Evolutionary conservation across 495 filamentous ascomycete genomes (phyloP), one percentile per base, ranked within the genome.

Genomic region (Staphylotrichum tortipilum): DNA sequence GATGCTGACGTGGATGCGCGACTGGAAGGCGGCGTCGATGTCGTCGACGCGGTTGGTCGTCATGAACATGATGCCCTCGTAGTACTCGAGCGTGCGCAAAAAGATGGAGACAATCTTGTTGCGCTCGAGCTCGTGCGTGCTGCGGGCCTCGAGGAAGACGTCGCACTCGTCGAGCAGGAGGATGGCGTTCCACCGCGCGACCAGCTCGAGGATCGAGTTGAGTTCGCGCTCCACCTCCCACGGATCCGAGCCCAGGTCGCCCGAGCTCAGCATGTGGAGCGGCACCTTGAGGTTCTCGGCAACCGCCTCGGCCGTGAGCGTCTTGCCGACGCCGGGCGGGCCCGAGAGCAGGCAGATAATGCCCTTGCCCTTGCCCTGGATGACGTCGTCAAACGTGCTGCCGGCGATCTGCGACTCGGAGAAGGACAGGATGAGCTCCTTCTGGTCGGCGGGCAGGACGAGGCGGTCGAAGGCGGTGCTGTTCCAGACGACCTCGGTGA

Each of bases 91-190:
- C 56, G 74, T 73, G 21, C 77, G 67, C 36, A 81, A 61, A 47
- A 81, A 80, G 41, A 79, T 71, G 53, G 69, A 74, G 1, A 82
- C 77, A 5, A 82, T 67, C 40, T 68, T 68, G 59, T 80, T 81
- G 26, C 78, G 67, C 48, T 73, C 66, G 7, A 82, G 67, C 35
- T 80, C 75, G 33, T 66, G 58, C 40, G 67, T 75, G 56, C 67
- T 80, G 48, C 64, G 78, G 52, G 46, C 75, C 63, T 83, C 77
- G 17, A 85, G 69, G 68, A 83, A 85, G 10, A 84, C 78, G 48
- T 87, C 83, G 30, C 78, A 79, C 63, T 87, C 82, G 45, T 86
- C 83, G 1, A 87, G 68, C 0, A 83, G 68, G 9, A 81, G 54
- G 11, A 82, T 68, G 7, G 73, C 75, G 5, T 71, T 72, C 78